Base-by-base conservation (phyloP, 371 early-diverging fungal species). In the Mortierella sp. region DNA sequence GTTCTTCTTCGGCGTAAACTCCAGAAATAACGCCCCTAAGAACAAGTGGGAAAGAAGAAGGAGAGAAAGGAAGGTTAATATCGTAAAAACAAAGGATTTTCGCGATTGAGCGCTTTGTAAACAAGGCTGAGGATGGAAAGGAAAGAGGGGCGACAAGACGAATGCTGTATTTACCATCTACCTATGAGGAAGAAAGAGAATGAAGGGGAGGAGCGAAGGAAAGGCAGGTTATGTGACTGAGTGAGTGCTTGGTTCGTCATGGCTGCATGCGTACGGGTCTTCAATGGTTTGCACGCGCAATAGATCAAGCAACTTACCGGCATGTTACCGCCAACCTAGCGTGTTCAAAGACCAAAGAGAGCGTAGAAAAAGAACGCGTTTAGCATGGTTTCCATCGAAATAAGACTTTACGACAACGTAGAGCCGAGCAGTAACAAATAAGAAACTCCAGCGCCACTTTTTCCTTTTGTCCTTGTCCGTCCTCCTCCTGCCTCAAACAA, bases 261-360 rank as follows among this genome's bases (percentile, higher is more conserved):
- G 37, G 44, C 44, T 61, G 8, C 11, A 41, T 68, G 26, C 45
- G 48, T 8, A 2, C 44, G 1, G 22, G 2, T 53, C 2, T 2
- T 26, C 11, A 24, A 24, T 34, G 39, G 41, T 6, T 55, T 19
- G 1, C 7, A 14, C 13, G 13, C 26, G 10, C 64, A 5, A 7
- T 14, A 24, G 26, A 3, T 26, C 40, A 2, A 34, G 7, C 41
- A 24, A 5, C 72, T 95, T 29, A 95, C 95, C n/a, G 96, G 96
- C 91, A 95, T 92, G 76, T 95, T 96, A 39, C 97, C 96, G 63
- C 96, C 96, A 41, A 96, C 94, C 80, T 80, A 58, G 50, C 50
- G 10, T 14, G 8, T 19, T 34, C 8, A 34, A 61, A 34, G 61
- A 22, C 37, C 19, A 34, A 43, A 47, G 43, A 43, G 52, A 48